Evolutionary conservation across 768 basidiomycete genomes (phyloP).

Genomic region (Cubamyces lactineus): DNA sequence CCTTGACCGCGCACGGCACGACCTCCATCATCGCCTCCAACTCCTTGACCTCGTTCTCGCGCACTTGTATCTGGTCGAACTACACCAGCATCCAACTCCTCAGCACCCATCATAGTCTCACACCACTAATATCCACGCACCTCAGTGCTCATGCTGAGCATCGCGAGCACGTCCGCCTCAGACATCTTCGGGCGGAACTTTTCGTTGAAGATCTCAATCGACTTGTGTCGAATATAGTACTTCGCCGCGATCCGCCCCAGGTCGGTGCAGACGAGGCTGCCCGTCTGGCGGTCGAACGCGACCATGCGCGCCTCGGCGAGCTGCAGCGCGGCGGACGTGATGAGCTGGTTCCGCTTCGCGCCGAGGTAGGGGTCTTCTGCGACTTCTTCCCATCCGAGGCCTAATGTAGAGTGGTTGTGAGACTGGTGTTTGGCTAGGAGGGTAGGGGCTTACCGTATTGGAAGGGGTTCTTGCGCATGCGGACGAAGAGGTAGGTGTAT

Average conservation of each 20-base stretch:
- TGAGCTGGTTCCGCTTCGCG: slow-evolving; percentile 68
- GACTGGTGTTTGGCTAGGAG: too few relatives aligned
- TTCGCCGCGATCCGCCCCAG: slow-evolving; percentile 95
- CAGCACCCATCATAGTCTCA: neutral
- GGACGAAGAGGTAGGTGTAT: slow-evolving; percentile 94
- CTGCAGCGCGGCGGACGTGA: slow-evolving; percentile 63
- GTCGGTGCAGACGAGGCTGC: slow-evolving; percentile 77
- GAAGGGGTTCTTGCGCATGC: slow-evolving; percentile 91
- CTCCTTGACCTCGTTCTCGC: slow-evolving; percentile 88
- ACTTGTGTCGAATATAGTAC: slow-evolving; percentile 88
- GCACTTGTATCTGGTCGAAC: slow-evolving; percentile 94
- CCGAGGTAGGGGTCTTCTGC: slow-evolving; percentile 75
- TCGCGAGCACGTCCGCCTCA: slow-evolving; percentile 86
- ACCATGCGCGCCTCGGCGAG: slow-evolving; percentile 83
- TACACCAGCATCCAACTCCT: slow-evolving; percentile 35
- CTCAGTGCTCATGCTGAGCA: slow-evolving; percentile 92
- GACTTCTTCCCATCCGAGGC: slow-evolving; percentile 70
- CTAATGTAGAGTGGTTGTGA: slow-evolving; percentile 41
- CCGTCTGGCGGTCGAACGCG: slow-evolving; percentile 60
- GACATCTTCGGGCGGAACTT: slow-evolving; percentile 82
- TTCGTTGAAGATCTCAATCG: slow-evolving; percentile 85
- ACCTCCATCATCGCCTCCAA: slow-evolving; percentile 66
- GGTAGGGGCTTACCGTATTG: slow-evolving; percentile 62
- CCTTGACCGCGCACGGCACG: slow-evolving; percentile 83
- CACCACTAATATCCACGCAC: slow-evolving; percentile 42